Conservation (phyloP, 805 yeast genomes). For the Schwanniomyces vanrijiae region DNA sequence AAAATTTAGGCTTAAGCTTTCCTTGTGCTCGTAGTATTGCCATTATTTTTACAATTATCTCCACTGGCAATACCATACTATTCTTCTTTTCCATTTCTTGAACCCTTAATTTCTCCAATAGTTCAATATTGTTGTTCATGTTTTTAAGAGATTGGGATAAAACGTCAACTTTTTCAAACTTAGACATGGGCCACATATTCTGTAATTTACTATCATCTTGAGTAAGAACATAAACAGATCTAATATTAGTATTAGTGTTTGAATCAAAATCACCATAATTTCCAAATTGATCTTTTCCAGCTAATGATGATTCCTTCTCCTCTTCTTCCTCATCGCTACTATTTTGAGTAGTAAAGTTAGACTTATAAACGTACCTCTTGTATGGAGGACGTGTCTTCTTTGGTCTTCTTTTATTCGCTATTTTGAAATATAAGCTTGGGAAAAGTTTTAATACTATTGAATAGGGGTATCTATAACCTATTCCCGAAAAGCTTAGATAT, state of each 20-base stretch:
- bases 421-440: conserved; percentile 25
- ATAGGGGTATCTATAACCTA: background rate
- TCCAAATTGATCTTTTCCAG: conserved; percentile 14
- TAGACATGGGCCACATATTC: conserved; percentile 48
- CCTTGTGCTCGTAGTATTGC: conserved; percentile 28
- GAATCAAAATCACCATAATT: conserved; percentile 24
- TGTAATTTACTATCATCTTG: conserved; percentile 18
- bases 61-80: conserved; percentile 33
- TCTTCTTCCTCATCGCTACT: conserved; percentile 26
- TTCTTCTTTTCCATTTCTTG: conserved; percentile 11
- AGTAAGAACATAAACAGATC: conserved; percentile 34
- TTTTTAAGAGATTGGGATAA: conserved; percentile 31
- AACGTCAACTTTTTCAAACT: conserved; percentile 53
- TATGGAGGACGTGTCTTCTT: conserved; percentile 80
- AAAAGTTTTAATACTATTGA: background rate
- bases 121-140: conserved; percentile 20
- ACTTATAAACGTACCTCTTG: conserved; percentile 65
- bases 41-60: conserved; percentile 31
- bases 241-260: conserved; percentile 27
- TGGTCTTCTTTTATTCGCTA: conserved; percentile 89
- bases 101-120: conserved; percentile 10
- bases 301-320: conserved; percentile 7
- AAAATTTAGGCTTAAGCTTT: conserved; percentile 44
- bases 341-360: conserved; percentile 25
- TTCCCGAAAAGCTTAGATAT: background rate